Evolutionary conservation across 768 basidiomycete genomes (phyloP).

Genomic region (Kwoniella sp.): DNA sequence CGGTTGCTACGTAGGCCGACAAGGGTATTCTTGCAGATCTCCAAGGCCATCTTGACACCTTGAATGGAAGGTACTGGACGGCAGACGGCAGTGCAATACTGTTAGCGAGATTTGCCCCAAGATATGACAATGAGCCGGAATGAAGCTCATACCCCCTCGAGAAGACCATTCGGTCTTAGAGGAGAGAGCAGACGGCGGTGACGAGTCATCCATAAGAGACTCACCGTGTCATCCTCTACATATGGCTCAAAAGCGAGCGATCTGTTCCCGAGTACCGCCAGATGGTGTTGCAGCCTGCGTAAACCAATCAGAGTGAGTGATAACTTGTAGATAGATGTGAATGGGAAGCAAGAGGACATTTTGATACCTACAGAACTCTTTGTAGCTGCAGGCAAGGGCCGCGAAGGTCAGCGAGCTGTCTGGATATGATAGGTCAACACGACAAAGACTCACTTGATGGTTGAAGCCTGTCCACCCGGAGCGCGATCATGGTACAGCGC

Average conservation of each 20-base stretch:
- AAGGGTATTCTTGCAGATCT: constrained; percentile 46
- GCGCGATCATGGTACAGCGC: neutral
- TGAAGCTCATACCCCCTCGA: too few species aligned
- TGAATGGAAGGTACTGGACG: constrained; percentile 35
- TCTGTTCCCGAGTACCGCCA: constrained; percentile 46
- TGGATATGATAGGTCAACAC: neutral
- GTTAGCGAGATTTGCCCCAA: too few species aligned
- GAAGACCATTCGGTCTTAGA: too few species aligned
- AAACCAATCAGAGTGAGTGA: neutral
- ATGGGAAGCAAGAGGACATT: too few species aligned
- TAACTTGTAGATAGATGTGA: too few species aligned
- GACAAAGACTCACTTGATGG: constrained; percentile 39
- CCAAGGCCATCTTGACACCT: constrained; percentile 43
- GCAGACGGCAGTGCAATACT: neutral
- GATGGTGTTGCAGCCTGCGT: constrained; percentile 49
- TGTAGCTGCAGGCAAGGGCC: constrained; percentile 33
- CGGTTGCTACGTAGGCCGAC: constrained; percentile 42
- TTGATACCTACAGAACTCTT: constrained; percentile 47
- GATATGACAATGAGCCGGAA: too few species aligned
- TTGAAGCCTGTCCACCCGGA: constrained; percentile 40
- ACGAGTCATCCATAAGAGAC: too few species aligned
- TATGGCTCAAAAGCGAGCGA: constrained; percentile 51
- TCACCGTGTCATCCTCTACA: constrained; percentile 46
- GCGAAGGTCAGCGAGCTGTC: neutral
- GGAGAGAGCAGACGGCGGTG: too few species aligned